These are phyloP conservation scores for Phoma sp. DNA, from an alignment of 2,329 filamentous ascomycete species.

Conservation along the genomic window DNA sequence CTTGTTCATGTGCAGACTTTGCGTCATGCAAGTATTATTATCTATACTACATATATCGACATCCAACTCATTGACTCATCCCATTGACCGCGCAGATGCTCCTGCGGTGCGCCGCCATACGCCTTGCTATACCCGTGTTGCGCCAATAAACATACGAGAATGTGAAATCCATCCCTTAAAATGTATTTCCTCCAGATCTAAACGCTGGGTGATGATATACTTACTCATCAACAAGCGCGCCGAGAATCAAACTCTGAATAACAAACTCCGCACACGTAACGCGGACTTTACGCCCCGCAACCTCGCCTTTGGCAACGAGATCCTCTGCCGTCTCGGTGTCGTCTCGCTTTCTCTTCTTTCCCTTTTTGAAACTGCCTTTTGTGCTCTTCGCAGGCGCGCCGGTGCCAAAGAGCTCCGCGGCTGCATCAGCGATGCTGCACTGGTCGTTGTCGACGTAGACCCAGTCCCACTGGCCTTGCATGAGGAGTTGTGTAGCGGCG, in stretches of 20 bases:
- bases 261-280: constrained; percentile 86
- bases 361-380: constrained; percentile 24
- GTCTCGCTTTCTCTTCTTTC: constrained; percentile 56
- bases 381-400: constrained; percentile 35
- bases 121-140: constrained; percentile 4
- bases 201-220: no score
- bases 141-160: not conserved
- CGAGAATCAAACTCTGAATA: constrained; percentile 90
- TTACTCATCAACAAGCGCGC: constrained; percentile 72
- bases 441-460: constrained; percentile 80
- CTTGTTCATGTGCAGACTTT: not conserved
- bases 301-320: constrained; percentile 39
- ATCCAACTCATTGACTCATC: not conserved
- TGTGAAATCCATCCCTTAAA: not conserved
- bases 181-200: no score
- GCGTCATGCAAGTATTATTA: not conserved
- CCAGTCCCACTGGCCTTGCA: constrained; percentile 73
- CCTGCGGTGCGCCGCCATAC: not conserved
- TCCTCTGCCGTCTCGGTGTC: constrained; percentile 38
- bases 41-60: constrained; percentile 2
- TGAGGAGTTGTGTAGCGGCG: constrained; percentile 68
- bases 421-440: constrained; percentile 62
- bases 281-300: constrained; percentile 62
- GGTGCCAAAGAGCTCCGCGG: constrained; percentile 57
- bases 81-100: not conserved